Evolutionary conservation across 768 basidiomycete species (phyloP).

Genomic region (Punctularia strigosozonata): DNA sequence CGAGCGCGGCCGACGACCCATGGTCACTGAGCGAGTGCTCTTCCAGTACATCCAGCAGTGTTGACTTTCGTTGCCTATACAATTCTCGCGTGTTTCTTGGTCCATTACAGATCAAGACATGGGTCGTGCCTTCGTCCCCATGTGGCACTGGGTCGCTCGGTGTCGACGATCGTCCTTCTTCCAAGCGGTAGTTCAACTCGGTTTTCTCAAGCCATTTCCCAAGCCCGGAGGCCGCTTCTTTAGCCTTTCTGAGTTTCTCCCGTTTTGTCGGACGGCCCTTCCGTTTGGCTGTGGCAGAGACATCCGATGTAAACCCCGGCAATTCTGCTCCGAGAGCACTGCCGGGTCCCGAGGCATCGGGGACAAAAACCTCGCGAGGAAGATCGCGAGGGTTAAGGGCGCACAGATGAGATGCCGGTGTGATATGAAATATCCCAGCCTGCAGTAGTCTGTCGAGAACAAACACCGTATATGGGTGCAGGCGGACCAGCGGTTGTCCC

Average conservation of each 20-base stretch:
- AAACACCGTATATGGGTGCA: constrained; percentile 40
- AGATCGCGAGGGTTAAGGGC: constrained; percentile 52
- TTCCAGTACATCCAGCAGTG: constrained; percentile 26
- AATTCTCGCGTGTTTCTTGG: constrained; percentile 21
- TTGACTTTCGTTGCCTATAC: constrained; percentile 31
- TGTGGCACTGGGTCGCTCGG: too few relatives aligned
- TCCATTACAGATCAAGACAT: constrained; percentile 20
- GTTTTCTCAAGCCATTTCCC: constrained; percentile 36
- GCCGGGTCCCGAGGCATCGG: constrained; percentile 16
- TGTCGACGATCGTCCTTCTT: background rate
- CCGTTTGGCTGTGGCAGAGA: constrained; percentile 25
- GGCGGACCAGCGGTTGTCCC: constrained; percentile 25
- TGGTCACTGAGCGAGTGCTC: constrained; percentile 5
- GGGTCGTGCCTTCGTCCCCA: constrained; percentile 8
- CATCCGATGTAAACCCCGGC: background rate
- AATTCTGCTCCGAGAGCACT: background rate
- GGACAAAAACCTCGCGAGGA: constrained; percentile 55
- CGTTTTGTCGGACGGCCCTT: constrained; percentile 55
- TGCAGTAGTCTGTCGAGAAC: constrained; percentile 37
- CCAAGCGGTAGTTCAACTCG: constrained; percentile 9
- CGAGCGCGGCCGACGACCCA: constrained; percentile 18
- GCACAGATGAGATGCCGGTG: constrained; percentile 38
- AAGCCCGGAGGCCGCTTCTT: constrained; percentile 34
- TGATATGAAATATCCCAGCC: constrained; percentile 43
- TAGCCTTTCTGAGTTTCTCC: constrained; percentile 44